A percentile compares a stretch with the other conserved stretches of the same genome.
Conservation (phyloP, 306 rosid species). For the Pterocarpus santalinus region DNA sequence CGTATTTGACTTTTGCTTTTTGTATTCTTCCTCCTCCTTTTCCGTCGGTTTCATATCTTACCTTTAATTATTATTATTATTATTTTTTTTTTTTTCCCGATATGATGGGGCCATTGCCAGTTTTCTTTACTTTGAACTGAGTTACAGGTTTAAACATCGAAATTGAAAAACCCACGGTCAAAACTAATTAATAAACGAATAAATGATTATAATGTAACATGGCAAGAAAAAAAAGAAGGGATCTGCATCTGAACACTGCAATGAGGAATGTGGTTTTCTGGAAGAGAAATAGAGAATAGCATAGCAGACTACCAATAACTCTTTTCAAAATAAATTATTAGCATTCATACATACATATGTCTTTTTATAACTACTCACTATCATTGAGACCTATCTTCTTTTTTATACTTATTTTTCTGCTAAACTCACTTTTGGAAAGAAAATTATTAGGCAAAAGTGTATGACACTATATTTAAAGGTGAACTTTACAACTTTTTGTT, state of each 20-base stretch:
- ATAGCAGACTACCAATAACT: conserved; percentile 15
- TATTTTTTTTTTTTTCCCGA: not conserved
- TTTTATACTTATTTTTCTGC: too few relatives aligned
- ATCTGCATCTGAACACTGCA: conserved; percentile 37
- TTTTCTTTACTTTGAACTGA: not conserved
- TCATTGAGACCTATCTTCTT: conserved; percentile 36
- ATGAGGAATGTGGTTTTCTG: conserved; percentile 29
- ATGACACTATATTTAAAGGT: too few relatives aligned
- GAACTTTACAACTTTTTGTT: too few relatives aligned
- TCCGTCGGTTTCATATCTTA: not conserved
- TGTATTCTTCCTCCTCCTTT: not conserved
- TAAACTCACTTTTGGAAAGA: too few relatives aligned
- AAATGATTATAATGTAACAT: not conserved
- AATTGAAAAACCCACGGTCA: not conserved
- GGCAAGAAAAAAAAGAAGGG: conserved; percentile 7
- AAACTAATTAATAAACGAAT: conserved; percentile 2
- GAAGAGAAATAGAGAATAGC: conserved; percentile 23
- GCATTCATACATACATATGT: too few relatives aligned
- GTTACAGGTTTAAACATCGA: not conserved
- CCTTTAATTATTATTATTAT: not conserved
- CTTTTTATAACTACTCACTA: conserved; percentile 2
- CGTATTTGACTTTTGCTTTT: conserved; percentile 51
- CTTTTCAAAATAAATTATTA: conserved; percentile 5
- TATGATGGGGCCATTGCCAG: not conserved
- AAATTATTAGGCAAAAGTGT: too few relatives aligned